Evolutionary conservation across 768 basidiomycete genomes (phyloP).

Genomic region (Cyathus striatus): DNA sequence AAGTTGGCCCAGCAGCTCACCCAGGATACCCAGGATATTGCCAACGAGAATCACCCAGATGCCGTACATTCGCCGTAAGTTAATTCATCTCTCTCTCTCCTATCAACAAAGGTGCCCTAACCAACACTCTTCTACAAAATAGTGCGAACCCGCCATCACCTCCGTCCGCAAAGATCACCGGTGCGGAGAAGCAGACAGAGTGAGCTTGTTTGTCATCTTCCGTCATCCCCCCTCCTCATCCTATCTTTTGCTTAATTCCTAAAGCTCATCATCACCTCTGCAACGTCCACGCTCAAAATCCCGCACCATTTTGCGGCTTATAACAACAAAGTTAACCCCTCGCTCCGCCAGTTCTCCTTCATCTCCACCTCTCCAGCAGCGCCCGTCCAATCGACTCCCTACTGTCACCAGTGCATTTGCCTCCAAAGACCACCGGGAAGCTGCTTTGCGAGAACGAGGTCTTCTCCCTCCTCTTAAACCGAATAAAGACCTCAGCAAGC

Average conservation of each 20-base stretch:
- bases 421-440: conserved; percentile 38
- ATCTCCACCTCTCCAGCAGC: conserved; percentile 5
- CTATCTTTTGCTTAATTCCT: conserved; percentile 5
- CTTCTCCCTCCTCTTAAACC: conserved; percentile 44
- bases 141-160: no score
- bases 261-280: no score
- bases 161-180: background rate
- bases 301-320: conserved; percentile 24
- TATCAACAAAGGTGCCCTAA: no score
- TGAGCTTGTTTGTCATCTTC: background rate
- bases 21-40: no score
- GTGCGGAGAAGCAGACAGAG: background rate
- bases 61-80: no score
- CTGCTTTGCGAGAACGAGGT: conserved; percentile 57
- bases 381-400: conserved; percentile 8
- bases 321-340: conserved; percentile 25
- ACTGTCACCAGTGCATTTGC: conserved; percentile 15
- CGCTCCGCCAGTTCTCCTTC: conserved; percentile 6
- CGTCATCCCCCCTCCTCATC: background rate
- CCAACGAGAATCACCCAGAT: no score
- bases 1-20: conserved; percentile 1
- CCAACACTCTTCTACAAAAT: no score
- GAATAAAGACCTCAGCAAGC: conserved; percentile 36
- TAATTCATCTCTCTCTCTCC: no score
- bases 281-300: conserved; percentile 19